These are phyloP conservation scores for Dactylellina leptospora DNA, from an alignment of 2,329 filamentous ascomycete genomes.

Conservation along the genomic window DNA sequence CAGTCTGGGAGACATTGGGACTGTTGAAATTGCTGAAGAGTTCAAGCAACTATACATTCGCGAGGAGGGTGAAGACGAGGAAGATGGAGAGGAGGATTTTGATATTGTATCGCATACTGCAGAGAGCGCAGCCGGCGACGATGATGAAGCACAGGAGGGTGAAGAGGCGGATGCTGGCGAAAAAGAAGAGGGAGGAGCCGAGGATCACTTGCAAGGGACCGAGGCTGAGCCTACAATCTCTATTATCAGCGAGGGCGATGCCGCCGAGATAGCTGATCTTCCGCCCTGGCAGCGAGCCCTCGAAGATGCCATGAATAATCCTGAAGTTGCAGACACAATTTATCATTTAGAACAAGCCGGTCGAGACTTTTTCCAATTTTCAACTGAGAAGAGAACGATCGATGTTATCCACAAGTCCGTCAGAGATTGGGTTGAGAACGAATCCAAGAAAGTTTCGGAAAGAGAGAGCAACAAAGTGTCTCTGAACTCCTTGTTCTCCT, in stretches of 20 bases:
- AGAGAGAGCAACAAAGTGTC: constrained; percentile 35
- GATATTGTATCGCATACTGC: constrained; percentile 12
- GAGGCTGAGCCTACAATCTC: constrained; percentile 33
- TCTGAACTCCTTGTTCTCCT: constrained; percentile 36
- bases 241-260: constrained; percentile 6
- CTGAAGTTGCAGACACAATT: constrained; percentile 48
- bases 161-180: background rate
- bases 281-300: constrained; percentile 21
- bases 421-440: constrained; percentile 51
- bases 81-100: constrained; percentile 18
- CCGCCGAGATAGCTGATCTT: constrained; percentile 5
- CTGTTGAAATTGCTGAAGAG: constrained; percentile 49
- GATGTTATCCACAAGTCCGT: constrained; percentile 52
- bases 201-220: background rate
- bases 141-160: background rate
- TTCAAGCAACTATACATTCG: constrained; percentile 42
- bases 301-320: constrained; percentile 35
- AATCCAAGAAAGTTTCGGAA: constrained; percentile 29
- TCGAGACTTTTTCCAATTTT: constrained; percentile 49
- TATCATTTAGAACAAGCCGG: constrained; percentile 51
- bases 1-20: constrained; percentile 36
- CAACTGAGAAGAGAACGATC: constrained; percentile 37
- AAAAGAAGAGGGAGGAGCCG: background rate
- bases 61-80: constrained; percentile 9
- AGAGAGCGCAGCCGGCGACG: background rate